These are phyloP conservation scores for Dalechampia spathulata DNA, from an alignment of 441 rosid species.

Conservation along the genomic window DNA sequence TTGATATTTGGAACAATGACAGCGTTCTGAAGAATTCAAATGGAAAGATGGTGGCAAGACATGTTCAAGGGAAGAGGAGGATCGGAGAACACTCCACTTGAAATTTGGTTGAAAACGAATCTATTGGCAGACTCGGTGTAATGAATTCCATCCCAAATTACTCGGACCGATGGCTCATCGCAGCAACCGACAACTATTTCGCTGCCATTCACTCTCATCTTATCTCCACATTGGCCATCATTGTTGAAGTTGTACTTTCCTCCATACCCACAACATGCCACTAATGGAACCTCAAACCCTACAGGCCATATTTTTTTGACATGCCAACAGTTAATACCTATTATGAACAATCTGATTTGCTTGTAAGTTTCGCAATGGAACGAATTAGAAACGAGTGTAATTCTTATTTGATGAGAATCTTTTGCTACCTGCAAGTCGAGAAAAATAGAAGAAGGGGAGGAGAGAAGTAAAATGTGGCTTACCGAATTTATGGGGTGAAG, in stretches of 20 bases:
- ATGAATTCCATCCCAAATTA: slow-evolving; percentile 81
- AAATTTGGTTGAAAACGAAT: slow-evolving; percentile 52
- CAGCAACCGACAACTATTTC: slow-evolving; percentile 1
- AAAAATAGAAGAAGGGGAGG: too few relatives aligned
- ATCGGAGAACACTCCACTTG: slow-evolving; percentile 44
- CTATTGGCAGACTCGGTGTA: slow-evolving; percentile 66
- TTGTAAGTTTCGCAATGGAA: too few relatives aligned
- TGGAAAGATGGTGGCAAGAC: too few relatives aligned
- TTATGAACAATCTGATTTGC: too few relatives aligned
- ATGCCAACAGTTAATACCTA: too few relatives aligned
- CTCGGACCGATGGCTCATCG: slow-evolving; percentile 15
- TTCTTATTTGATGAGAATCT: too few relatives aligned
- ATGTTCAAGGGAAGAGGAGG: slow-evolving; percentile 48
- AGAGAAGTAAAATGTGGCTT: too few relatives aligned
- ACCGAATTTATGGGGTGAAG: slow-evolving; percentile 27
- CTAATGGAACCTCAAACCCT: slow-evolving; percentile 11
- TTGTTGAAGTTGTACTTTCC: slow-evolving; percentile 4
- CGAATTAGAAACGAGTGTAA: too few relatives aligned
- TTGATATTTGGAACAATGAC: too few relatives aligned
- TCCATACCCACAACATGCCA: slow-evolving; percentile 13
- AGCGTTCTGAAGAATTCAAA: too few relatives aligned
- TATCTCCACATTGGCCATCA: not conserved
- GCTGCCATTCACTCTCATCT: not conserved
- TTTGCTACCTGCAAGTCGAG: too few relatives aligned
- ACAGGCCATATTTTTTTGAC: too few relatives aligned